Conservation (phyloP, 2,329 filamentous ascomycete genomes). For the Trichophyton benhamiae region DNA sequence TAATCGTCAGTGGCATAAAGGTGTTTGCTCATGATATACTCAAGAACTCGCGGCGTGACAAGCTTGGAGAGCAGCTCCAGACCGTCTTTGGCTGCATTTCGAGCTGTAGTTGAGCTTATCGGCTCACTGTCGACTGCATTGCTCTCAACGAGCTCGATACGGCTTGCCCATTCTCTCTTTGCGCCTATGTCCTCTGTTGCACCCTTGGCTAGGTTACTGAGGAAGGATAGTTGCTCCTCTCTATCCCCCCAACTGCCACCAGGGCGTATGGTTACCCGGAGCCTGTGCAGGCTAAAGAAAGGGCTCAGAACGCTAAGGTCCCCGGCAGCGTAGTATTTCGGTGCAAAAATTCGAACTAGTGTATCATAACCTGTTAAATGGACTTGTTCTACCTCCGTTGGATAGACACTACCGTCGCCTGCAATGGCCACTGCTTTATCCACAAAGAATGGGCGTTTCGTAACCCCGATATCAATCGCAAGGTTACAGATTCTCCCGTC, state of each 20-base stretch:
- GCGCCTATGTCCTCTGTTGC: conserved; percentile 27
- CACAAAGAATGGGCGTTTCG: conserved; percentile 37
- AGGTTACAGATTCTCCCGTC: neutral
- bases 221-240: conserved; percentile 30
- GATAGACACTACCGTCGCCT: conserved; percentile 23
- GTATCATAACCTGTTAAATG: conserved; percentile 41
- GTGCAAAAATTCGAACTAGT: conserved; percentile 36
- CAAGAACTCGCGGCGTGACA: conserved; percentile 24
- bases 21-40: conserved; percentile 23
- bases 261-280: conserved; percentile 34
- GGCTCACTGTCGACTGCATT: conserved; percentile 23
- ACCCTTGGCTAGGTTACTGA: conserved; percentile 28
- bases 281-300: conserved; percentile 32
- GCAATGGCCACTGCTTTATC: conserved; percentile 36
- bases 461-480: conserved; percentile 36
- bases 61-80: conserved; percentile 24
- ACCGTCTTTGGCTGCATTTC: conserved; percentile 24
- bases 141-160: conserved; percentile 32
- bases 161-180: conserved; percentile 32
- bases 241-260: conserved; percentile 29
- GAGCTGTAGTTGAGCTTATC: conserved; percentile 34
- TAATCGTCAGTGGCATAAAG: conserved; percentile 19
- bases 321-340: conserved; percentile 38
- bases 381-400: conserved; percentile 29
- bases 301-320: conserved; percentile 30